A percentile compares a stretch with the other conserved stretches of the same genome.
Evolutionary conservation across 495 filamentous ascomycete species (phyloP).

Genomic region (Astrothelium subdiscretum): DNA sequence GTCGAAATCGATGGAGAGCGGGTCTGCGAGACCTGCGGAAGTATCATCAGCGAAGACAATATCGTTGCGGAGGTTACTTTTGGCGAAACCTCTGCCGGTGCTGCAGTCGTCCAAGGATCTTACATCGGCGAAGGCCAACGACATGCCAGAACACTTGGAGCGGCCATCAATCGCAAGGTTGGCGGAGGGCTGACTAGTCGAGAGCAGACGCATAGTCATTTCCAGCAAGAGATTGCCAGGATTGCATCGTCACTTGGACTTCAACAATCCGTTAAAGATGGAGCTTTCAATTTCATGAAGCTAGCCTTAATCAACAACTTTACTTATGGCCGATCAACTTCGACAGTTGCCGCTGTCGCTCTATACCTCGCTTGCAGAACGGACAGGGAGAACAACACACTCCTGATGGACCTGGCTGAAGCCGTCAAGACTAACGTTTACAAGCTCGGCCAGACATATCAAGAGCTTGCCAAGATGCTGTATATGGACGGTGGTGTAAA

Average conservation of each 20-base stretch:
- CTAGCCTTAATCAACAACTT: slow-evolving; percentile 69
- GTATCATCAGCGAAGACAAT: slow-evolving; percentile 64
- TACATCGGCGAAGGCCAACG: slow-evolving; percentile 74
- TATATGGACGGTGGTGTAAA: slow-evolving; percentile 32
- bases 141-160: slow-evolving; percentile 49
- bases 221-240: slow-evolving; percentile 14
- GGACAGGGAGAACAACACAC: slow-evolving; percentile 46
- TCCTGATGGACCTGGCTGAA: slow-evolving; percentile 95
- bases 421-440: slow-evolving; percentile 70
- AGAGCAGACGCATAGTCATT: slow-evolving; percentile 58
- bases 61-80: slow-evolving; percentile 88
- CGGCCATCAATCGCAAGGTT: slow-evolving; percentile 43
- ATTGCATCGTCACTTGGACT: slow-evolving; percentile 31
- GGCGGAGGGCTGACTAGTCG: slow-evolving; percentile 43
- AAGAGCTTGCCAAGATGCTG: slow-evolving; percentile 57
- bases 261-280: slow-evolving; percentile 44
- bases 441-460: slow-evolving; percentile 73
- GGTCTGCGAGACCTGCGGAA: slow-evolving; percentile 75
- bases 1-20: slow-evolving; percentile 39
- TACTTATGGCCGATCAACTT: slow-evolving; percentile 75
- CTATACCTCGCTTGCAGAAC: slow-evolving; percentile 77
- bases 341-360: slow-evolving; percentile 71
- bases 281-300: slow-evolving; percentile 62
- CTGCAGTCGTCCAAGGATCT: slow-evolving; percentile 81
- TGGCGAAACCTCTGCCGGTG: slow-evolving; percentile 69